Evolutionary conservation across 2,329 filamentous ascomycete species (phyloP).

Genomic region (Annulohypoxylon truncatum): DNA sequence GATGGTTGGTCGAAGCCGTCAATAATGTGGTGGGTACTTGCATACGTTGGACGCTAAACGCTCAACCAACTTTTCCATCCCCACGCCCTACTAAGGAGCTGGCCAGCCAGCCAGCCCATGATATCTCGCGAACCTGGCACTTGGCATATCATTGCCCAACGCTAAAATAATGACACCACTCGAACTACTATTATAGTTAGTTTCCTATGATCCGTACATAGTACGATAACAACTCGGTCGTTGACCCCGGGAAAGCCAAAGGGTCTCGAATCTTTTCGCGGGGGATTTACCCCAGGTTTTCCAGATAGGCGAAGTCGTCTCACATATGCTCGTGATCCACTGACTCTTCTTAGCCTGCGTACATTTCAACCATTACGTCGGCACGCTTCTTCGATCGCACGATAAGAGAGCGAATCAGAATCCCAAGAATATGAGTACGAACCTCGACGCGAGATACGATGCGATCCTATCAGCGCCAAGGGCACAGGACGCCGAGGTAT

Average conservation of each 20-base stretch:
- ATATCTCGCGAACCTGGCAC: conserved; percentile 16
- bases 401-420: conserved; percentile 1
- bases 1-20: conserved; percentile 23
- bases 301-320: conserved; percentile 36
- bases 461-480: not conserved
- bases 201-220: not conserved
- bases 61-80: conserved; percentile 17
- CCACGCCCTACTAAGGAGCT: not conserved
- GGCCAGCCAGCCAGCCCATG: not conserved
- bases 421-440: not conserved
- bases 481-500: not conserved
- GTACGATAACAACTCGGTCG: not conserved
- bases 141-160: conserved; percentile 31
- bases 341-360: conserved; percentile 24
- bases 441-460: not conserved
- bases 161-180: conserved; percentile 27
- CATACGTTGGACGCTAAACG: conserved; percentile 16
- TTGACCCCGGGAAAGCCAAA: not conserved
- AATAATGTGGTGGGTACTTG: conserved; percentile 27
- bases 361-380: conserved; percentile 8
- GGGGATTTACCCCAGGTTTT: conserved; percentile 40
- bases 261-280: conserved; percentile 23
- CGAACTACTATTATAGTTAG: conserved; percentile 25
- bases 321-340: conserved; percentile 28
- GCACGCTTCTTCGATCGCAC: not conserved